Evolutionary conservation across 2,329 filamentous ascomycete genomes (phyloP), one percentile per base, ranked within the genome.

Genomic region (Aotearoamyces nothofagi): DNA sequence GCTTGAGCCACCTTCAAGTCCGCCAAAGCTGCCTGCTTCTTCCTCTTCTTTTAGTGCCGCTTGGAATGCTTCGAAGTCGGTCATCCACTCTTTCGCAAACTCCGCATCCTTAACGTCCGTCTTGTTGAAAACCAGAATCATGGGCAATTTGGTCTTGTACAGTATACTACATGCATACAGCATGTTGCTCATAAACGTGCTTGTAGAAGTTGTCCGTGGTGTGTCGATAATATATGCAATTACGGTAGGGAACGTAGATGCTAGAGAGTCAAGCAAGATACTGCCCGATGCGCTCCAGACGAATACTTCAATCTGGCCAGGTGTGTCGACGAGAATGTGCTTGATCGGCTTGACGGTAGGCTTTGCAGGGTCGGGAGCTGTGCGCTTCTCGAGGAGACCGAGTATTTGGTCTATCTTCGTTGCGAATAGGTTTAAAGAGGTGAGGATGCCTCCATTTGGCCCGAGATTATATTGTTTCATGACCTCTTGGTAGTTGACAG

Each of bases 181-280:
- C 90, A 98, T 98, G 57, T 98, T 98, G 52, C 81, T 92, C 90
- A 98, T 98, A 56, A 98, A 98, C 0, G 90, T 98, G 38, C 79
- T 86, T 0, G 90, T 96, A 22, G 83, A 92, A 19, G 79, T 74
- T 9, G 86, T 92, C 30, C 90, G 75, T 3, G 92, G 90, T 2
- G 90, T 98, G 55, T 98, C 90, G 53, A 98, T 93, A 34, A 98
- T 70, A 56, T 96, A 98, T 32, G 90, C 90, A 43, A 98, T 83
- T 22, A 98, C 83, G 0, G 92, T 98, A 1, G 92, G 90, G 50
- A 98, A 96, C 1, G 80, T 84, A 4, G 81, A 90, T 0, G 92
- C 90, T 28, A 98, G 65, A 9, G 82, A 87, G 50, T 92, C 86
- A 27, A 98, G 75, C 10, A 98, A 63, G 42, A 98, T 98, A 34